phyloP scores from a whole-genome alignment of 2,329 filamentous ascomycete genomes.

The Sporothrix mexicana region DNA sequence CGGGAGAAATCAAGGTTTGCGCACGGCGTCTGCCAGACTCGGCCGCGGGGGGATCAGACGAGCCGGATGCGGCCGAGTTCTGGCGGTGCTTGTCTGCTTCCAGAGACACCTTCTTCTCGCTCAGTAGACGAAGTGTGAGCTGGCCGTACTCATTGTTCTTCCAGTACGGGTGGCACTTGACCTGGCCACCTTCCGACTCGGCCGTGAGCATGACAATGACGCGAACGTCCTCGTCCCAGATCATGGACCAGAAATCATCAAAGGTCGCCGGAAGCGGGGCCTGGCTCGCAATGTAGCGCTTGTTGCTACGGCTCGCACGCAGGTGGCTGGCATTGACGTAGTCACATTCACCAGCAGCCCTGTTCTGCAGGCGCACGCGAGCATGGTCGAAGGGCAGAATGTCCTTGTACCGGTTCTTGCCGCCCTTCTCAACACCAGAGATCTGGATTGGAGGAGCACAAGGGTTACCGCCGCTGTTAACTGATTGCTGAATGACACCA shows the following conservation, averaged over 20 bases:
- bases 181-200: conserved; percentile 87
- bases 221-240: conserved; percentile 96
- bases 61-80: conserved; percentile 45
- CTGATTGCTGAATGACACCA: conserved; percentile 54
- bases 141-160: conserved; percentile 76
- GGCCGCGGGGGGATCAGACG: not conserved
- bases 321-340: conserved; percentile 96
- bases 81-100: conserved; percentile 65
- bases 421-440: conserved; percentile 91
- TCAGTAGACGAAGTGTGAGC: conserved; percentile 75
- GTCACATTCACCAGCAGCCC: conserved; percentile 74
- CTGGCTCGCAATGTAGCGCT: conserved; percentile 94
- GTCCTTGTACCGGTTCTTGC: conserved; percentile 97
- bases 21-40: conserved; percentile 30
- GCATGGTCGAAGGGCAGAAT: conserved; percentile 96
- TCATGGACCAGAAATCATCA: conserved; percentile 89
- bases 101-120: conserved; percentile 81
- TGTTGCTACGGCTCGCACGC: conserved; percentile 79
- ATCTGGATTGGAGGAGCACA: conserved; percentile 64
- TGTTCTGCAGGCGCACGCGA: conserved; percentile 77
- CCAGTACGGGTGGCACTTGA: conserved; percentile 98
- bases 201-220: conserved; percentile 97
- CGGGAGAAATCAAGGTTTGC: conserved; percentile 50
- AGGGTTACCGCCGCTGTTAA: conserved; percentile 43
- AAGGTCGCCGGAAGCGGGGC: conserved; percentile 89